Evolutionary conservation across 1,284 basidiomycete species (phyloP).

Genomic region (Cryptococcus sp.): DNA sequence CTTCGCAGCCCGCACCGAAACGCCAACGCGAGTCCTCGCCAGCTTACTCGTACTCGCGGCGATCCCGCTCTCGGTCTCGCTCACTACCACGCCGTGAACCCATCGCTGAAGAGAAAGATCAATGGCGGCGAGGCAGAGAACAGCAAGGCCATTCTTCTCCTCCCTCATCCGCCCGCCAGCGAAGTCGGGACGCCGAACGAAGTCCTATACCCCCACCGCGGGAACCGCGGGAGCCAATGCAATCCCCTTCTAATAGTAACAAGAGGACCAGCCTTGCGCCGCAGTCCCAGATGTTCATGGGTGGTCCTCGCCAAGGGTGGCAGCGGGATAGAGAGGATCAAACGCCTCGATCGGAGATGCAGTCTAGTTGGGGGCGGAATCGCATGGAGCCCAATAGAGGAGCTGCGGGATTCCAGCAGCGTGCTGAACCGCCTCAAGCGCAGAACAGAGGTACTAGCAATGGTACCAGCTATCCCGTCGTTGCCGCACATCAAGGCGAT

Average conservation of each 20-base stretch:
- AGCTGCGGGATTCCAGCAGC: too few species aligned
- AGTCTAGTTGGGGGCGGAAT: too few species aligned
- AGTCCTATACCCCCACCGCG: conserved; percentile 17
- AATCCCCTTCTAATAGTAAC: background rate
- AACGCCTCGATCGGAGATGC: background rate
- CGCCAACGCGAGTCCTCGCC: conserved; percentile 17
- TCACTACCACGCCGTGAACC: background rate
- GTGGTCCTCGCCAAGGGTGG: conserved; percentile 1
- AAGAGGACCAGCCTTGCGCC: conserved; percentile 5
- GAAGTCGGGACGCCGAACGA: background rate
- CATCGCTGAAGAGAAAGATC: background rate
- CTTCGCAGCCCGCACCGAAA: conserved; percentile 11
- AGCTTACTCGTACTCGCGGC: conserved; percentile 7
- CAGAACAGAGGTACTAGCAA: too few species aligned
- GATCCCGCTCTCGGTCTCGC: conserved; percentile 13
- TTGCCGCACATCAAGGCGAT: too few species aligned
- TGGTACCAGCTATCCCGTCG: too few species aligned
- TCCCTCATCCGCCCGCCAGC: conserved; percentile 7
- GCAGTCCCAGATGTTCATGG: conserved; percentile 10
- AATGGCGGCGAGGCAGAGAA: background rate
- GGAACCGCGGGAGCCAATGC: conserved; percentile 2
- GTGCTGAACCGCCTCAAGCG: too few species aligned
- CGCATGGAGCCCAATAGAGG: too few species aligned
- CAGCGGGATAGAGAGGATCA: background rate
- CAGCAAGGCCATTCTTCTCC: conserved; percentile 1